Evolutionary conservation across 208 protist species (phyloP).

Genomic region (Leishmania turanica): DNA sequence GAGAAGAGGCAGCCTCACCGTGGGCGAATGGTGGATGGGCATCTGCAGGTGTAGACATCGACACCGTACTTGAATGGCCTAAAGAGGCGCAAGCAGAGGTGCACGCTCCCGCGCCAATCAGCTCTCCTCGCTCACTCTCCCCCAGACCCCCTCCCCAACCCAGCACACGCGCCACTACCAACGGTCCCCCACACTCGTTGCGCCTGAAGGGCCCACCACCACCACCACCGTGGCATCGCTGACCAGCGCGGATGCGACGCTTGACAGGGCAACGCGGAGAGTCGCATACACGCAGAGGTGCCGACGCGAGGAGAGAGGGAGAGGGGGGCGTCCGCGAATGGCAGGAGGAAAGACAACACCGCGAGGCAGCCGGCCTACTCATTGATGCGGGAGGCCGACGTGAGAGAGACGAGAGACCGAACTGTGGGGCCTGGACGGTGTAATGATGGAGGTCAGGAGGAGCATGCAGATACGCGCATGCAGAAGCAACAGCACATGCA

Average conservation of each 20-base stretch:
- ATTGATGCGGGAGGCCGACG: background rate
- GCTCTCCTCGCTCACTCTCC: background rate
- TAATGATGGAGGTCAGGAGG: background rate
- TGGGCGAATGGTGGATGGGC: background rate
- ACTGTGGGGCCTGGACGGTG: background rate
- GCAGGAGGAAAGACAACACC: background rate
- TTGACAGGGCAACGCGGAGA: background rate
- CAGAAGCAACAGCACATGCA: too few species aligned
- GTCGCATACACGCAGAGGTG: background rate
- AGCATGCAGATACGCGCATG: background rate
- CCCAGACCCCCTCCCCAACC: background rate
- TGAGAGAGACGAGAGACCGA: background rate
- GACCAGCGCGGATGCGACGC: background rate
- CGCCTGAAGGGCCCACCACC: background rate
- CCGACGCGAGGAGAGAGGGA: background rate
- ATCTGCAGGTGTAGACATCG: background rate
- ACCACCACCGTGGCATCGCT: background rate
- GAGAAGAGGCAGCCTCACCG: background rate
- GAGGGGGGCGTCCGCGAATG: background rate
- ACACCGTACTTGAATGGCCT: background rate
- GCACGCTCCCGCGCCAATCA: background rate
- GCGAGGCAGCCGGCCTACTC: background rate
- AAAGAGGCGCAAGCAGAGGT: background rate
- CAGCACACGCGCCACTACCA: background rate
- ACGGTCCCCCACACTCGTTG: too few species aligned